Evolutionary conservation across 768 basidiomycete genomes (phyloP), one percentile per base, ranked within the genome.

Genomic region (Psilocybe cubensis): DNA sequence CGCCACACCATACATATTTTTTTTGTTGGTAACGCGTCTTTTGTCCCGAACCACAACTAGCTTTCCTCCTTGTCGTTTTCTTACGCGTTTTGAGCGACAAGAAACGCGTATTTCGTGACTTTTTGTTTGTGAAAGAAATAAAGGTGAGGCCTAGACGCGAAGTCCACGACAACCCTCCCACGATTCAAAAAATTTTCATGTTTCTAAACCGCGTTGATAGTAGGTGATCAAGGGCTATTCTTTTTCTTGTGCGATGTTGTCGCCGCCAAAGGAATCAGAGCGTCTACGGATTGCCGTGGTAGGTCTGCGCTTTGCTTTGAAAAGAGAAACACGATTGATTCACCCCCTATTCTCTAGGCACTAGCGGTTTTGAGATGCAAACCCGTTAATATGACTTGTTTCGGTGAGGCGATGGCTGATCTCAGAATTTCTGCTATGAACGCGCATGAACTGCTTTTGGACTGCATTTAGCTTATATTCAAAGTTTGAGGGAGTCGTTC

Each of bases 321-420:
- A 41, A 20, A 23, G 4, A 35, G 41, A 23, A 17, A 28, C 17
- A 23, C 54, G 40, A 31, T 43, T 21, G 23, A 41, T 43, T 14
- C 40, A 33, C 49, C 52, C 55, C 59, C 21, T 55, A 49, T 9
- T 12, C 20, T 47, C 31, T 43, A 85, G 83, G 83, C 81, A 9
- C 63, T 85, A 23, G 67, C 73, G 20, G 76, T 77, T 8, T 67
- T 84, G 27, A 77, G 73, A 67, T 73, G 72, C 66, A 83, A 80
- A 56, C 81, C 81, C 24, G 52, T 66, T 17, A 60, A 70, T 21
- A 73, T 77, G 59, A 79, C 80, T 9, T 70, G 72, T 58, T 58
- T 70, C 48, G 73, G 83, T 82, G 60, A 41, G 76, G 18, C 44
- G 44, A n/a, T 20, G 12, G 43, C 41, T 47, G n/a, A 20, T 25